phyloP scores from a whole-genome alignment of 208 protist species.

The Leishmania amazonensis region DNA sequence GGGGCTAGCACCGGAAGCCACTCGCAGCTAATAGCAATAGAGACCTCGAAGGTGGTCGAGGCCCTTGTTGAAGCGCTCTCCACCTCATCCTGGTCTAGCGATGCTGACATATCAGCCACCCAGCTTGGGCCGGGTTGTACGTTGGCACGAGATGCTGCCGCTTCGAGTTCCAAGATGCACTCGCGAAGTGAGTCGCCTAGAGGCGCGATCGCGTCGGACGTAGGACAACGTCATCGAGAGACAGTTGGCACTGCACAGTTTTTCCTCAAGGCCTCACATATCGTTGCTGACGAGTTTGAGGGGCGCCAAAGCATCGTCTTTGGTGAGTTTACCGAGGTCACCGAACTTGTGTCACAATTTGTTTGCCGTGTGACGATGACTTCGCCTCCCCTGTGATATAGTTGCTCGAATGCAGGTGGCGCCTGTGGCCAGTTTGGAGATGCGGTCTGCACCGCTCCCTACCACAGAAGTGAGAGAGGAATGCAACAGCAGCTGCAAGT shows the following conservation, averaged over 20 bases:
- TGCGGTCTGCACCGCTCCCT: neutral
- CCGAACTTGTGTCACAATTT: slow-evolving; percentile 28
- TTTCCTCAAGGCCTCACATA: slow-evolving; percentile 17
- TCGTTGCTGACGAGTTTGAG: slow-evolving; percentile 30
- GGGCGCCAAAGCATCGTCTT: slow-evolving; percentile 28
- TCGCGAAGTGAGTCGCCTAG: neutral
- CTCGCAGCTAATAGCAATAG: neutral
- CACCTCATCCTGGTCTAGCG: slow-evolving; percentile 69
- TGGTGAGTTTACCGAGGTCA: slow-evolving; percentile 19
- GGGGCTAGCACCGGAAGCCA: neutral
- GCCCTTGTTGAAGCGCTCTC: slow-evolving; percentile 60
- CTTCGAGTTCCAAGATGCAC: neutral
- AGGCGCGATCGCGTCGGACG: neutral
- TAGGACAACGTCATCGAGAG: neutral
- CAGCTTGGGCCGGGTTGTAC: neutral
- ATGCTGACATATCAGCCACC: neutral
- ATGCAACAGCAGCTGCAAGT: neutral
- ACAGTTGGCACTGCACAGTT: neutral
- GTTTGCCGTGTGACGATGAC: slow-evolving; percentile 22
- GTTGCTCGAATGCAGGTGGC: neutral
- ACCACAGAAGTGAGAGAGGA: neutral
- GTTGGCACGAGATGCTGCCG: neutral
- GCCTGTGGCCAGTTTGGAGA: neutral
- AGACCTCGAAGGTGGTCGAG: slow-evolving; percentile 20
- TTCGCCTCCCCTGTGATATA: neutral